A percentile compares a stretch with the other conserved stretches of the same genome.
phyloP scores from a whole-genome alignment of 306 rosid species.

The Cucumis melo region DNA sequence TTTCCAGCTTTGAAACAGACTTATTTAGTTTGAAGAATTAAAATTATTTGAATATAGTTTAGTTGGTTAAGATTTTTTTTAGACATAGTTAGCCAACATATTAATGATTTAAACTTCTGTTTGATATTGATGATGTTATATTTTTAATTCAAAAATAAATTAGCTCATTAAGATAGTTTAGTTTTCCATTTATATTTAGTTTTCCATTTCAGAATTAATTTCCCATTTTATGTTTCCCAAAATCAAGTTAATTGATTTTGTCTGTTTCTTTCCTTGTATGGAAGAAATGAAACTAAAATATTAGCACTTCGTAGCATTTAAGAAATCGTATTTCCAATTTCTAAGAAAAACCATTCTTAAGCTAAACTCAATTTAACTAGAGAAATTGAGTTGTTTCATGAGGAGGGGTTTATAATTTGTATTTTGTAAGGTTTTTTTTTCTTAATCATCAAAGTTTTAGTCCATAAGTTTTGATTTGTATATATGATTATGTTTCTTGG shows the following conservation, averaged over 20 bases:
- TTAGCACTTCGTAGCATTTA: too few relatives aligned
- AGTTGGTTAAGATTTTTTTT: too few relatives aligned
- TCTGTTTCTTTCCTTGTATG: neutral
- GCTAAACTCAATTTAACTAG: too few relatives aligned
- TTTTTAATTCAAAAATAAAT: neutral
- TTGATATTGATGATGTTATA: neutral
- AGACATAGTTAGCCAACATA: neutral
- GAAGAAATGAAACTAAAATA: neutral
- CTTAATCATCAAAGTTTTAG: too few relatives aligned
- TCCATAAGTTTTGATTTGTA: neutral
- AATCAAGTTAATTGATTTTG: neutral
- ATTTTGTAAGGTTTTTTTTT: too few relatives aligned
- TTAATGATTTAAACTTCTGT: neutral
- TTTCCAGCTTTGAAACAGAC: neutral
- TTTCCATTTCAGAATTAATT: neutral
- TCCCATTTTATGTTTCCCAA: neutral
- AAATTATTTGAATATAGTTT: too few relatives aligned
- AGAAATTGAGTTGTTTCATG: too few relatives aligned
- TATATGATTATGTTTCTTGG: neutral
- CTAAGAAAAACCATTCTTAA: too few relatives aligned
- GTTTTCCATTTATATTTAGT: neutral
- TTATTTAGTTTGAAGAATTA: neutral
- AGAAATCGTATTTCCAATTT: too few relatives aligned
- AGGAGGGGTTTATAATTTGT: too few relatives aligned
- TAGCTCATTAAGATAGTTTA: neutral